phyloP scores from a whole-genome alignment of 1,284 basidiomycete genomes.

The Megacollybia platyphylla region DNA sequence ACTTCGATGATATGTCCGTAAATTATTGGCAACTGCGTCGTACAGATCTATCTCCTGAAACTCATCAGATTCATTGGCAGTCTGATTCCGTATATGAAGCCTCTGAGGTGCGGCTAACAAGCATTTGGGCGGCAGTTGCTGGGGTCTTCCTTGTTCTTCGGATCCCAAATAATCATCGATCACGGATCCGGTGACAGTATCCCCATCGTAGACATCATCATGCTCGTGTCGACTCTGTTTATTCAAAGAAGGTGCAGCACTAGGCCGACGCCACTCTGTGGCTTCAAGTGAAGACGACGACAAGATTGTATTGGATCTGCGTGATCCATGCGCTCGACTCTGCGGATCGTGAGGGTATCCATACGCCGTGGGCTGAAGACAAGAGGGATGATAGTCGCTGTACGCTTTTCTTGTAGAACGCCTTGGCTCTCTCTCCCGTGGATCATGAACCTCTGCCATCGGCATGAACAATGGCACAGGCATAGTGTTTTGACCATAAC shows the following conservation, averaged over 20 bases:
- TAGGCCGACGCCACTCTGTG: background rate
- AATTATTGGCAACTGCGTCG: conserved; percentile 7
- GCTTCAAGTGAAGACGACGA: background rate
- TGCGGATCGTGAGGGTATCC: background rate
- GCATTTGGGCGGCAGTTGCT: conserved; percentile 3
- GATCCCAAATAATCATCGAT: conserved; percentile 7
- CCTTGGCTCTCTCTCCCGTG: conserved; percentile 4
- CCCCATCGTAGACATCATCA: background rate
- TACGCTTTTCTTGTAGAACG: conserved; percentile 5
- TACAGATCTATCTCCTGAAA: conserved; percentile 7
- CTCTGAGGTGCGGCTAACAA: conserved; percentile 9
- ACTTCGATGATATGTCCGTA: background rate
- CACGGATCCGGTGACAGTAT: conserved; percentile 5
- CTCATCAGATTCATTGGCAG: background rate
- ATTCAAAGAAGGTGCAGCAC: background rate
- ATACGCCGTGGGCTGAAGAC: background rate
- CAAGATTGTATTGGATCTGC: background rate
- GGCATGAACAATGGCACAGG: conserved; percentile 9
- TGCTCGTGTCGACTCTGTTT: background rate
- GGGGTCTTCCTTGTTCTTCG: background rate
- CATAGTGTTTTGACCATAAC: conserved; percentile 2
- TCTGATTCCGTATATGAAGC: conserved; percentile 5
- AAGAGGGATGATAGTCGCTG: background rate
- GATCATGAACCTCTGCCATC: background rate
- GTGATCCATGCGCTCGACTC: background rate